Base-by-base conservation (phyloP, 2,329 filamentous ascomycete genomes). In the Neonectria sp. region DNA sequence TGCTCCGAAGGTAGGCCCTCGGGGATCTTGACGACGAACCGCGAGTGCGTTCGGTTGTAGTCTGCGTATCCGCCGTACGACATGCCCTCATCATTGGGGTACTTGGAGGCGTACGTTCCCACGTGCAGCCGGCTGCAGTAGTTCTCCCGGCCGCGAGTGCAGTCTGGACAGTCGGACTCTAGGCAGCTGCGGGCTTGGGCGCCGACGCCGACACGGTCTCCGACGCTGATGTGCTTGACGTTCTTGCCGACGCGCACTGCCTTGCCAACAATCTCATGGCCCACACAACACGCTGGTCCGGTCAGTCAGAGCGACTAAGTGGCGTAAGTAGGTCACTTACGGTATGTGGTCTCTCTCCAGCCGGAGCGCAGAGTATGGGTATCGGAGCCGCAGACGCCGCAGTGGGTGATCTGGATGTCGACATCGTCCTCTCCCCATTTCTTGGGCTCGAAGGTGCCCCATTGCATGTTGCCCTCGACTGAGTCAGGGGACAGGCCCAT, bases 1-100 rank as follows among this genome's bases (percentile, higher is more conserved):
- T 89, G 79, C 55, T 83, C 82, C 43, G 85, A 86, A 1, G 84
- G 76, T 27, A 96, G 86, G 40, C 85, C 88, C 12, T 93, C 92
- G 6, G 93, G 94, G 71, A 97, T 95, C 76, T 91, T 91, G 76
- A 89, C 85, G 46, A 88, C 86, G n/a, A 78, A 77, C 33, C 66
- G 65, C 0, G 71, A 69, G 0, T 68, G 68, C 13, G 62, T 67
- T 1, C 75, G 74, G 24, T 76, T 68, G 27, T 74, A 76, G 0
- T 63, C 24, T 2, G 88, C 86, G 75, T 90, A 91, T 11, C 89
- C 90, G 55, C 90, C 87, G 80, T 90, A 84, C 9, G 89, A 85
- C 58, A 93, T 84, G 43, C 92, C 90, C 58, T 68, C 56, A 60
- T 91, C 92, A 45, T 87, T 84, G 15, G 85, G 84, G 78, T 86